Base-by-base conservation (phyloP, 2,329 filamentous ascomycete genomes). In the Talaromyces amestolkiae region DNA sequence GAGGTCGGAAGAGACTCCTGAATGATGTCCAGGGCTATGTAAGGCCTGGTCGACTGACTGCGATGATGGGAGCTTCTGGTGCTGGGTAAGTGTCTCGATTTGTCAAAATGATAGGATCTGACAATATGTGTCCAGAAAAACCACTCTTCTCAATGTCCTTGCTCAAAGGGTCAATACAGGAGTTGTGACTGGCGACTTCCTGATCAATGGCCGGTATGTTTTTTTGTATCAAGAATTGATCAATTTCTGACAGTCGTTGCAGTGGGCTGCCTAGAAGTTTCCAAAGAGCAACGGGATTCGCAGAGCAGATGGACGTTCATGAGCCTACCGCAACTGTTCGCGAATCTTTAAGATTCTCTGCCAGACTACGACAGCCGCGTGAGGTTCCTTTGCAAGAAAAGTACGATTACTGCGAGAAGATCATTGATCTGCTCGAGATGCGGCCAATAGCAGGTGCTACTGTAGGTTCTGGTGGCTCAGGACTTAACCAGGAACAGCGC, bases 21-120 rank as follows among this genome's bases (percentile, higher is more conserved):
- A 82, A 87, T 66, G 81, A 88, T 65, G 84, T 90, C 4, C 83
- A 87, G 69, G 93, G 89, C 2, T 94, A 89, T 70, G 90, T 93
- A 60, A 87, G 89, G 68, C 91, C 91, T 1, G 91, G 91, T 41
- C 86, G 89, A 70, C 82, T 94, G 10, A 93, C 90, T 3, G 91
- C 91, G 2, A 81, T 95, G 1, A 93, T 95, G 90, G 91, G 91
- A 45, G 88, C 89, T 7, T 92, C 90, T 5, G 91, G 91, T 56
- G 73, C 77, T 67, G 77, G 77, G 77, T 78, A 43, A 68, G 73
- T 71, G 2, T 43, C n/a, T 31, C 27, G 2, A 39, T 61, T 2
- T 37, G 8, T 7, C 8, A 35, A 13, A 8, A 11, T 3, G 2
- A 22, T 9, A 17, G 15, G 9, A 37, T n/a, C 1, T 31, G 31